A percentile compares a stretch with the other conserved stretches of the same genome.
phyloP scores from a whole-genome alignment of 2,329 filamentous ascomycete species.

The Phyllosticta citribraziliensis region DNA sequence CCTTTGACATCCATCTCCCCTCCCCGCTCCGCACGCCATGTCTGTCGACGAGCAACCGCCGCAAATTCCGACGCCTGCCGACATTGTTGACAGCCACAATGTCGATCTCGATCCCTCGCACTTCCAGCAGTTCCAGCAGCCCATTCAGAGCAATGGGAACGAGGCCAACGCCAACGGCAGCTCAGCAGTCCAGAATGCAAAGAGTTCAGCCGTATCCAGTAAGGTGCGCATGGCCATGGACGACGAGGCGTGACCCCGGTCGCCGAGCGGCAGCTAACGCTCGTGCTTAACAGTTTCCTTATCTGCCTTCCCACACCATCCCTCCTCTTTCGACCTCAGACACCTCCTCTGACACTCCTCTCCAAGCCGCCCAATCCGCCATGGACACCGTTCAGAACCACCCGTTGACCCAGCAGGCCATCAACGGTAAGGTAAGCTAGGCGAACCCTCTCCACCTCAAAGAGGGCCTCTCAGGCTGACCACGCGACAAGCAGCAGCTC shows the following conservation, averaged over 20 bases:
- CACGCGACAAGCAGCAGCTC: constrained; percentile 6
- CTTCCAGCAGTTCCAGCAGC: background rate
- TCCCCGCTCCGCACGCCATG: background rate
- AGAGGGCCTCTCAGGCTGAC: background rate
- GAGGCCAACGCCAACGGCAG: constrained; percentile 9
- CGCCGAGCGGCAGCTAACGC: constrained; percentile 27
- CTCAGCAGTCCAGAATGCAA: constrained; percentile 18
- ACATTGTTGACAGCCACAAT: constrained; percentile 15
- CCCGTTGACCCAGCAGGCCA: constrained; percentile 38
- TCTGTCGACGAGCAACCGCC: constrained; percentile 12
- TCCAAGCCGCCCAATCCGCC: constrained; percentile 38
- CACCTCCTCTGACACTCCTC: constrained; percentile 7
- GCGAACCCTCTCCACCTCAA: background rate
- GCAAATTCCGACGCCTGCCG: constrained; percentile 10
- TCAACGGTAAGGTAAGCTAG: constrained; percentile 34
- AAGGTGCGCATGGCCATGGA: constrained; percentile 29
- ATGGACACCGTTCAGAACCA: constrained; percentile 40
- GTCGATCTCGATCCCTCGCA: constrained; percentile 23
- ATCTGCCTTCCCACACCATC: constrained; percentile 24
- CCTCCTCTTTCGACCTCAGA: constrained; percentile 13
- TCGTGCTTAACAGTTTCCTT: constrained; percentile 24
- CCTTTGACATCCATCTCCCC: background rate
- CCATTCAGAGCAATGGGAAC: constrained; percentile 6
- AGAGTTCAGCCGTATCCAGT: constrained; percentile 32
- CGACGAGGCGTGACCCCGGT: constrained; percentile 15